phyloP scores from a whole-genome alignment of 345 rosid genomes.

The Salix brachista region DNA sequence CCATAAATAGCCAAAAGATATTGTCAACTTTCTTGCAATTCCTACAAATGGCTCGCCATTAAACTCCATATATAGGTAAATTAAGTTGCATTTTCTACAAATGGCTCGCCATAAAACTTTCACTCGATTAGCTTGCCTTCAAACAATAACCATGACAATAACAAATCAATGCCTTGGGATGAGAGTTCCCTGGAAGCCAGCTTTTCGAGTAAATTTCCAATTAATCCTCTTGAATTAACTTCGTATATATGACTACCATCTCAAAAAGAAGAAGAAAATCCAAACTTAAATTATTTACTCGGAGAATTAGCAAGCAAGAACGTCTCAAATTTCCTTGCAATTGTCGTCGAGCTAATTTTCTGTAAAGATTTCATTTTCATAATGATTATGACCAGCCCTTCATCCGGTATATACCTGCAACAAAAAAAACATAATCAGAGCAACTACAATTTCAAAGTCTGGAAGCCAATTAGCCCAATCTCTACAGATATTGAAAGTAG shows the following conservation, averaged over 20 bases:
- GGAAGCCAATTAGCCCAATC: no score
- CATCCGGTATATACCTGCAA: no score
- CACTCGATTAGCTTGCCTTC: constrained; percentile 9
- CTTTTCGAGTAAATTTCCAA: constrained; percentile 19
- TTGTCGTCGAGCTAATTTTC: no score
- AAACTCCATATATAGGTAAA: neutral
- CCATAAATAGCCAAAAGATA: constrained; percentile 32
- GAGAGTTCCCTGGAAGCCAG: constrained; percentile 17
- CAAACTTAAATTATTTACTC: no score
- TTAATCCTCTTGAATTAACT: constrained; percentile 21
- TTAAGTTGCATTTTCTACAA: neutral
- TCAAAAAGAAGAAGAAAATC: no score
- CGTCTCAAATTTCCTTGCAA: no score
- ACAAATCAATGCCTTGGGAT: constrained; percentile 25
- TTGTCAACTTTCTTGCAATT: constrained; percentile 73
- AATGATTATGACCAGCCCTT: neutral
- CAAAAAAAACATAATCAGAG: no score
- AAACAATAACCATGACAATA: constrained; percentile 24
- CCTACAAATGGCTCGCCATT: constrained; percentile 31
- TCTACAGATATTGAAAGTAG: no score
- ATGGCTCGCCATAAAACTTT: neutral
- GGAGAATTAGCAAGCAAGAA: no score
- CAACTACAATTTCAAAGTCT: no score
- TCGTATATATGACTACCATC: constrained; percentile 9
- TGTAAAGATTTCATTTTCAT: no score